Evolutionary conservation across 2,329 filamentous ascomycete genomes (phyloP), one percentile per base, ranked within the genome.

Genomic region (Fonsecaea multimorphosa): DNA sequence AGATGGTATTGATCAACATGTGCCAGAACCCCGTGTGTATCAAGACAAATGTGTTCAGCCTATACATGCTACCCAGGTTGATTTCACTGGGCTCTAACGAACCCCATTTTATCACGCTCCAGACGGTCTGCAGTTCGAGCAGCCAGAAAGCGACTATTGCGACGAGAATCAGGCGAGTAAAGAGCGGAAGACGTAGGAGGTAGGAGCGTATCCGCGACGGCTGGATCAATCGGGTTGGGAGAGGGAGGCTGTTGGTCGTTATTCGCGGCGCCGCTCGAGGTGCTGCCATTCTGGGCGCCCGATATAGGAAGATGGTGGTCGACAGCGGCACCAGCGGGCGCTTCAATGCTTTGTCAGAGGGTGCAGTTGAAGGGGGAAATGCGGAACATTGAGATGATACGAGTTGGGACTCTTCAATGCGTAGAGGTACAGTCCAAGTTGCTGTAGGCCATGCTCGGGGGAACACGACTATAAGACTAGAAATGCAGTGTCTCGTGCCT

Each of bases 1-100:
- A 91, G 69, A 96, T 59, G 27, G 92, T 77, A 78, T 98, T 97
- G 75, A 96, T 81, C 60, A 93, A 74, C 67, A 89, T 85, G 78
- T 98, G 95, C 72, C 97, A 82, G 76, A 96, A 85, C 73, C 90
- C 90, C 52, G 87, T 78, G 76, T 99, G 95, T 66, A 97, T 88
- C 63, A 99, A 82, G 0, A 93, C 92, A 75, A 92, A 99, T 0
- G 94, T 96, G 76, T 97, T 97, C 38, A 96, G 85, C 67, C 95
- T 89, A 79, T 97, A 94, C 81, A 96, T 93, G 97, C 71, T 83
- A 95, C 93, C 88, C 49, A 97, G 77, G 57, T 85, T 85, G 75
- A 96, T 85, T 81, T 93, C 86, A 72, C 89, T 84, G 57, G 94
- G 94, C 72, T 90, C 88, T 73, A 98, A 80, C 34, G 89, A 85